phyloP scores from a whole-genome alignment of 805 yeast genomes.

The Barnettozyma siamensis region DNA sequence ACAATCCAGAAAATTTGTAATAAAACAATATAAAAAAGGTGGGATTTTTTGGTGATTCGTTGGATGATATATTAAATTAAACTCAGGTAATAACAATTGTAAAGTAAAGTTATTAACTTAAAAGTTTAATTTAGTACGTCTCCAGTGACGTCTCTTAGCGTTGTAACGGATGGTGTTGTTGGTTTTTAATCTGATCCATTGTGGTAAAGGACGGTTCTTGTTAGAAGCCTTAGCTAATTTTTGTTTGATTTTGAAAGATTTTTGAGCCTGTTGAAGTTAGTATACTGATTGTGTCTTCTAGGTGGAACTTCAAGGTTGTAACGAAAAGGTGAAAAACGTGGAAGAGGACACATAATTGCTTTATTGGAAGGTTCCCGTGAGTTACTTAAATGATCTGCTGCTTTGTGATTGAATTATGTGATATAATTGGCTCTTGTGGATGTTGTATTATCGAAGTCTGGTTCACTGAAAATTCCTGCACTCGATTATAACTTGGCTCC shows the following conservation, averaged over 20 bases:
- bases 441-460: too few species aligned
- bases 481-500: neutral
- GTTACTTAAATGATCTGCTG: too few species aligned
- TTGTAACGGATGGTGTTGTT: conserved; percentile 97
- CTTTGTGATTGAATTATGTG: too few species aligned
- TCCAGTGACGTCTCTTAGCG: conserved; percentile 99
- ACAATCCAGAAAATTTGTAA: conserved; percentile 3
- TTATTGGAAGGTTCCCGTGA: too few species aligned
- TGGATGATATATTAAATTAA: conserved; percentile 6
- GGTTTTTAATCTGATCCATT: conserved; percentile 99
- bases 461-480: neutral
- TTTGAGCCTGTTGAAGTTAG: conserved; percentile 60
- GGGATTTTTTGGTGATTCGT: conserved; percentile 7
- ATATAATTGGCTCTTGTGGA: too few species aligned
- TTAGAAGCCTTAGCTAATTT: conserved; percentile 98
- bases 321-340: too few species aligned
- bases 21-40: conserved; percentile 2
- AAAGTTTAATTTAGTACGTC: conserved; percentile 98
- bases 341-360: too few species aligned
- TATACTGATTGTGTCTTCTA: too few species aligned
- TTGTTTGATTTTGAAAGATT: conserved; percentile 95
- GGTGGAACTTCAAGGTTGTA: too few species aligned
- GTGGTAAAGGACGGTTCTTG: conserved; percentile 99
- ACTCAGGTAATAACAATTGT: conserved; percentile 1
- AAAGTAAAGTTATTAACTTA: conserved; percentile 37